Base-by-base conservation (phyloP, 2,329 filamentous ascomycete species). In the Tolypocladium sp. region DNA sequence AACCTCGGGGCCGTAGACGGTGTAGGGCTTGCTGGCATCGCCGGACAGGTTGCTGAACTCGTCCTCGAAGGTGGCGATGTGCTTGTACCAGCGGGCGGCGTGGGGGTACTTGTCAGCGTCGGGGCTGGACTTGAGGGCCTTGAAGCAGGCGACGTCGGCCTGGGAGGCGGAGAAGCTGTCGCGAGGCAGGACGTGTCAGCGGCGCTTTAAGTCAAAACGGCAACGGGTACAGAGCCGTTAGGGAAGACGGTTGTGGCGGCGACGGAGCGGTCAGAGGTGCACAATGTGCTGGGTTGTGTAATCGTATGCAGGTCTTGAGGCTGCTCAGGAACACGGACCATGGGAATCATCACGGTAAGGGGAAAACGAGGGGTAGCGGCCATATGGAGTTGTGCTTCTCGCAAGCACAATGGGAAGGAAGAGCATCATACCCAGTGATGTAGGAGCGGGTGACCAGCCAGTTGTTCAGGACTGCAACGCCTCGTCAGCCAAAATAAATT, bases 61-160 rank as follows among this genome's bases (percentile, higher is more conserved):
- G 68, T 89, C 83, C 84, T 95, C 88, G 82, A 90, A 96, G 69
- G 90, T 89, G 76, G 90, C 86, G 74, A 97, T 91, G 86, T 99
- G 93, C 86, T 95, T 96, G 87, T 96, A 97, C 94, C 94, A 99
- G 78, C 94, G 89, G 74, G 91, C 91, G 73, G 89, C 92, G 81
- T 96, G 83, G 72, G 93, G 92, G 87, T 89, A 96, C 83, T 96
- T 96, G 76, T 83, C 82, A 71, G 89, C 84, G 68, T 89, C 86
- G 69, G 94, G 94, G 62, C 85, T 78, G 68, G 82, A 78, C 72
- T 82, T 87, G 75, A 97, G 77, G 71, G 90, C 90, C 86, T 97
- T 96, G 90, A 90, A 97, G 80, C 86, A 86, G 77, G 89, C 90
- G 71, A 95, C 93, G 82, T 99, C 94, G 79, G 94, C 94, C 84